Evolutionary conservation across 2,329 filamentous ascomycete genomes (phyloP).

Genomic region (Calonectria pteridis): DNA sequence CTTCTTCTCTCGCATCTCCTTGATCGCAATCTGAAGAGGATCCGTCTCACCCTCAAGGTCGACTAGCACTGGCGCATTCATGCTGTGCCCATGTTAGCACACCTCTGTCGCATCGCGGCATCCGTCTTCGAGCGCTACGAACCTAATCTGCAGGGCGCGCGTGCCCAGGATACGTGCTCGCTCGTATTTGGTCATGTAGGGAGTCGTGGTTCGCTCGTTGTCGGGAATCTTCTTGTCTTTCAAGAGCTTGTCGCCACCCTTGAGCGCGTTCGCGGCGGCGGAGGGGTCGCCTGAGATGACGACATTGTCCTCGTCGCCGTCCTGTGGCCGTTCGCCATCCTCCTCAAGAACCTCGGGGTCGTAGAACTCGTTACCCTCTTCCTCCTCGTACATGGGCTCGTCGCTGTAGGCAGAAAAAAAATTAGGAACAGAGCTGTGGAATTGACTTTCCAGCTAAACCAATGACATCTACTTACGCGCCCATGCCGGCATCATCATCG

Average conservation of each 20-base stretch:
- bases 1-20: constrained; percentile 98
- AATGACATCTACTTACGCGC: constrained; percentile 60
- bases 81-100: constrained; percentile 66
- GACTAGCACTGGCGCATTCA: constrained; percentile 97
- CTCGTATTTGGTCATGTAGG: constrained; percentile 99
- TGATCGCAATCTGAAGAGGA: constrained; percentile 96
- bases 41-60: constrained; percentile 98
- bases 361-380: constrained; percentile 71
- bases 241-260: constrained; percentile 66
- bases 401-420: constrained; percentile 63
- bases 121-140: constrained; percentile 44
- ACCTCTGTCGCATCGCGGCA: not conserved
- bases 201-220: constrained; percentile 90
- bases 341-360: constrained; percentile 67
- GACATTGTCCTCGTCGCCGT: constrained; percentile 70
- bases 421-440: constrained; percentile 26
- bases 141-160: constrained; percentile 96
- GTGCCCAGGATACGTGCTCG: constrained; percentile 93
- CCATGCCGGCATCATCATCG: constrained; percentile 72
- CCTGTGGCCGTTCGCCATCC: constrained; percentile 63
- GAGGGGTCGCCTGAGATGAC: constrained; percentile 73
- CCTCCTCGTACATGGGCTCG: constrained; percentile 79
- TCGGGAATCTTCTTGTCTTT: constrained; percentile 92
- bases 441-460: not conserved
- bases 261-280: constrained; percentile 67